Percentiles rank a stretch among this genome's conserved stretches.
These are phyloP conservation scores for Verruconis gallopava DNA, from an alignment of 2,329 filamentous ascomycete genomes.

Conservation along the genomic window DNA sequence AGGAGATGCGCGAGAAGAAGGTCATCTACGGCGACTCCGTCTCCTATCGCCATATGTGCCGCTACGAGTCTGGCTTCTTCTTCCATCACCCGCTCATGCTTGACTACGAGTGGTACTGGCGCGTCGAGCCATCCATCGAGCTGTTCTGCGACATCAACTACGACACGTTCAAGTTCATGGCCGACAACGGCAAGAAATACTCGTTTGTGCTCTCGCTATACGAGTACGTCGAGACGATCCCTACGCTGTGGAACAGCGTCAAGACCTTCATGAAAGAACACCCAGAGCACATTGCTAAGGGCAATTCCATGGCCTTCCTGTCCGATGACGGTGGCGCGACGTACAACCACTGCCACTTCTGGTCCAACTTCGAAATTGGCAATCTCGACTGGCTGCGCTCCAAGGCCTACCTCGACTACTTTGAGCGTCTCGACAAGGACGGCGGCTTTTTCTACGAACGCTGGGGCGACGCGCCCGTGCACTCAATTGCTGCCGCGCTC, in stretches of 20 bases:
- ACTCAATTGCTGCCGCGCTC: constrained; percentile 86
- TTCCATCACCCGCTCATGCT: constrained; percentile 88
- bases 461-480: constrained; percentile 94
- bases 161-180: constrained; percentile 94
- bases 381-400: constrained; percentile 89
- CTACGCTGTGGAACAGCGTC: constrained; percentile 86
- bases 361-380: constrained; percentile 98
- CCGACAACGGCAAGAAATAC: constrained; percentile 95
- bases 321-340: constrained; percentile 82
- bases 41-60: constrained; percentile 98
- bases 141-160: constrained; percentile 93
- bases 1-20: constrained; percentile 87
- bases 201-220: constrained; percentile 91
- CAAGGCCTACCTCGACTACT: constrained; percentile 80
- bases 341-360: constrained; percentile 99
- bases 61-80: constrained; percentile 98
- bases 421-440: constrained; percentile 73
- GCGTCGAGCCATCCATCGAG: constrained; percentile 92
- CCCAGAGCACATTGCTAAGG: constrained; percentile 73
- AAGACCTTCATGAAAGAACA: constrained; percentile 88
- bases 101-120: constrained; percentile 99
- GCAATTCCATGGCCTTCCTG: constrained; percentile 81
- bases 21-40: constrained; percentile 97
- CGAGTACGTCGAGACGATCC: constrained; percentile 93
- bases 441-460: constrained; percentile 99